Evolutionary conservation across 1,284 basidiomycete genomes (phyloP).

Genomic region (Tilletiopsis washingtonensis): DNA sequence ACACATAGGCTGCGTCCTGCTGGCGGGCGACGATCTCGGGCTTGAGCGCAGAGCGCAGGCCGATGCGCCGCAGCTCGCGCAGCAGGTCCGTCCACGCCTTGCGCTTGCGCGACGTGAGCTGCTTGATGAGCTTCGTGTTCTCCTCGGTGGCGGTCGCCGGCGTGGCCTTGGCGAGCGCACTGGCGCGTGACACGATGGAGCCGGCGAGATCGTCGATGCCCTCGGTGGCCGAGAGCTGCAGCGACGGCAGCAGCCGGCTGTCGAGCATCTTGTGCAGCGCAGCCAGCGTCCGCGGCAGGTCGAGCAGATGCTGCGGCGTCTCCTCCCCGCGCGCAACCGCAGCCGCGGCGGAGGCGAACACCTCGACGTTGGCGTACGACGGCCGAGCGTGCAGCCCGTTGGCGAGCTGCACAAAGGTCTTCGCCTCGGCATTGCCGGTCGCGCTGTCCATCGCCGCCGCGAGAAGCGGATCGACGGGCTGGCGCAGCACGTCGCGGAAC

Average conservation of each 20-base stretch:
- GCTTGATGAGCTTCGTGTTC: conserved; percentile 65
- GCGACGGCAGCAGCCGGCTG: neutral
- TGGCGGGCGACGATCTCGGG: conserved; percentile 64
- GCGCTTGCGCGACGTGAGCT: conserved; percentile 68
- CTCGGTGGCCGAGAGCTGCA: neutral
- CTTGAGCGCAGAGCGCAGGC: conserved; percentile 53
- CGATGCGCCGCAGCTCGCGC: conserved; percentile 75
- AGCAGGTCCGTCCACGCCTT: conserved; percentile 86
- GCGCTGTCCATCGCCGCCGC: conserved; percentile 21
- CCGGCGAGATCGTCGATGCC: conserved; percentile 60
- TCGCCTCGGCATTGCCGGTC: neutral
- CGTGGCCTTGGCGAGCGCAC: conserved; percentile 52
- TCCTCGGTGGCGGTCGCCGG: conserved; percentile 33
- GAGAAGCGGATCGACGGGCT: conserved; percentile 55
- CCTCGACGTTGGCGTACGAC: neutral
- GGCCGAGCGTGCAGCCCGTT: neutral
- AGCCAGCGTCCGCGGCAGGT: conserved; percentile 23
- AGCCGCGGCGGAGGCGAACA: neutral
- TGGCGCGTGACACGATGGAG: conserved; percentile 67
- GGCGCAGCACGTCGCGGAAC: conserved; percentile 78
- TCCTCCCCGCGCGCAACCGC: neutral
- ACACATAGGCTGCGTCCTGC: conserved; percentile 62
- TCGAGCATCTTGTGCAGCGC: conserved; percentile 18
- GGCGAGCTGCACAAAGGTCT: neutral
- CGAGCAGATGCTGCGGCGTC: conserved; percentile 7